Evolutionary conservation across 805 yeast genomes (phyloP).

Genomic region (Kodamaea lidongshanica): DNA sequence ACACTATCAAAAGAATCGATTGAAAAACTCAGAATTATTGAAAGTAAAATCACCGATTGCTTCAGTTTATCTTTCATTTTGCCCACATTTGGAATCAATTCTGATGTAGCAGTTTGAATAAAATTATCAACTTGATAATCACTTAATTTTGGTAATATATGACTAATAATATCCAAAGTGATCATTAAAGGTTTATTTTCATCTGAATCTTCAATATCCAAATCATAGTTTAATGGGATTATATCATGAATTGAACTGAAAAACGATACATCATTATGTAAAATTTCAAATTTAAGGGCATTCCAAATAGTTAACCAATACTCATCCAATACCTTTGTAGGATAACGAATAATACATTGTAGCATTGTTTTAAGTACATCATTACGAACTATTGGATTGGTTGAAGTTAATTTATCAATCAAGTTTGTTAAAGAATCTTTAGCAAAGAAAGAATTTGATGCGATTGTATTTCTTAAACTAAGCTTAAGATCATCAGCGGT

Average conservation of each 20-base stretch:
- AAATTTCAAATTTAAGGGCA: conserved; percentile 80
- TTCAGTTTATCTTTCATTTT: conserved; percentile 49
- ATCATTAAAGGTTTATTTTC: conserved; percentile 31
- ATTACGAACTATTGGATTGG: conserved; percentile 63
- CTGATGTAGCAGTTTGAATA: conserved; percentile 33
- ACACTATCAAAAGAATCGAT: conserved; percentile 42
- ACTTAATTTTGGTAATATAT: conserved; percentile 36
- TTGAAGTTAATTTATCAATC: conserved; percentile 71
- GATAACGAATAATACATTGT: conserved; percentile 50
- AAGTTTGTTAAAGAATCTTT: conserved; percentile 71
- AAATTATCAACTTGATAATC: conserved; percentile 29
- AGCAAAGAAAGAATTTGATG: conserved; percentile 58
- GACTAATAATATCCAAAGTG: conserved; percentile 32
- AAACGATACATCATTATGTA: conserved; percentile 57
- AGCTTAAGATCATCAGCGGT: conserved; percentile 66
- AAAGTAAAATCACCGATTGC: conserved; percentile 57
- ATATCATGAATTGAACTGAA: conserved; percentile 24
- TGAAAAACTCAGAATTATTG: conserved; percentile 49
- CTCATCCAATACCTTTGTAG: conserved; percentile 41
- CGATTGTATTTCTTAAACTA: conserved; percentile 54
- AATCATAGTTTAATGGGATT: conserved; percentile 21
- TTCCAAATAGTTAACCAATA: conserved; percentile 80
- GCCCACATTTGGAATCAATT: conserved; percentile 47
- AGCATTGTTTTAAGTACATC: conserved; percentile 66
- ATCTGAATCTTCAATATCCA: conserved; percentile 25